A percentile compares a stretch with the other conserved stretches of the same genome.
Conservation (phyloP, 768 basidiomycete species). For the Phlegmacium glaucopus region DNA sequence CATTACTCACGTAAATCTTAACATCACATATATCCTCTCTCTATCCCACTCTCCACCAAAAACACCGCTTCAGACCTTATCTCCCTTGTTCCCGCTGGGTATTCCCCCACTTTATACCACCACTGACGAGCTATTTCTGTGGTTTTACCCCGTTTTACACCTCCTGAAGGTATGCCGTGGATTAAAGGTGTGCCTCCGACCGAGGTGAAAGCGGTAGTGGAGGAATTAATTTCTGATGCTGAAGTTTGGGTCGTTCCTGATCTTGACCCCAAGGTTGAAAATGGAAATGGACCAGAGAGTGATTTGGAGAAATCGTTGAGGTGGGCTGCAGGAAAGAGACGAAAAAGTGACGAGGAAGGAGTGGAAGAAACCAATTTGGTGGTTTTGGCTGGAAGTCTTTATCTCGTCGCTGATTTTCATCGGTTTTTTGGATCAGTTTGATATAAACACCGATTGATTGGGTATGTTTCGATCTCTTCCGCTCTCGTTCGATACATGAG, state of each 20-base stretch:
- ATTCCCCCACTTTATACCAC: conserved; percentile 23
- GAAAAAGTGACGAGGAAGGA: conserved; percentile 9
- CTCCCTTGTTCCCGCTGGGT: conserved; percentile 54
- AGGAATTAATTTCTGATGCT: conserved; percentile 38
- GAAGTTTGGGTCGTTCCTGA: conserved; percentile 43
- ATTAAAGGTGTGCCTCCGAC: conserved; percentile 58
- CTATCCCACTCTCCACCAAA: conserved; percentile 90
- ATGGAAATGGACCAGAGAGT: too few relatives aligned
- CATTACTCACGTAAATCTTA: conserved; percentile 15
- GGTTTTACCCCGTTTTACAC: conserved; percentile 62
- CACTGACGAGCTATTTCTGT: conserved; percentile 31
- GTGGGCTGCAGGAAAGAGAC: conserved; percentile 49
- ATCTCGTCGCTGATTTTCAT: conserved; percentile 93
- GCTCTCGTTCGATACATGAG: too few relatives aligned
- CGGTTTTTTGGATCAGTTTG: conserved; percentile 37
- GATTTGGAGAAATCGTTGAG: conserved; percentile 32
- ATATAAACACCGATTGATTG: too few relatives aligned
- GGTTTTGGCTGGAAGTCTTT: conserved; percentile 87
- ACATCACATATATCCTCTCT: conserved; percentile 70
- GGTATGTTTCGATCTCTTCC: too few relatives aligned
- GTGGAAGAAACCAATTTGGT: conserved; percentile 41
- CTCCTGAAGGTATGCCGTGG: conserved; percentile 95
- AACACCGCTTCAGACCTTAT: conserved; percentile 66
- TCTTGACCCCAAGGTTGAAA: conserved; percentile 14
- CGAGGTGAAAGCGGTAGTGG: conserved; percentile 46